phyloP scores from a whole-genome alignment of 805 yeast species.

The Kodamaea neixiangensis region DNA sequence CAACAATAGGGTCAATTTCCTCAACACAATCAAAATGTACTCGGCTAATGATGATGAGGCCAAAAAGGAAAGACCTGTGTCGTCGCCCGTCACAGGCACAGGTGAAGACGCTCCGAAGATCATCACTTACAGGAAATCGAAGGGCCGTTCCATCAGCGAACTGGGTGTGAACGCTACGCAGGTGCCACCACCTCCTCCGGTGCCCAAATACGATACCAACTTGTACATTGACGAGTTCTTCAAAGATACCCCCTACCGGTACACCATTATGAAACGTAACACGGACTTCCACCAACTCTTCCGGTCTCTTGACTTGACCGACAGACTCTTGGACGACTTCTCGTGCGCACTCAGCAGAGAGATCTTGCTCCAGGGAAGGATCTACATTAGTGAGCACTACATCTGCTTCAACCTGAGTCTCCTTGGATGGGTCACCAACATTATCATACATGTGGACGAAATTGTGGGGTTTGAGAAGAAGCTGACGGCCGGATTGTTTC shows the following conservation, averaged over 20 bases:
- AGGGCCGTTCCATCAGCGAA: constrained; percentile 32
- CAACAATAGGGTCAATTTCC: constrained; percentile 9
- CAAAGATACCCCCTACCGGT: constrained; percentile 59
- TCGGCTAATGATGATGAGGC: constrained; percentile 6
- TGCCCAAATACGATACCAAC: constrained; percentile 36
- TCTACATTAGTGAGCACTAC: constrained; percentile 57
- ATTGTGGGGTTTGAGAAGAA: constrained; percentile 65
- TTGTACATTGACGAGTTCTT: constrained; percentile 60
- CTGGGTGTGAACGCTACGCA: constrained; percentile 14
- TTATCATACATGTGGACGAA: constrained; percentile 59
- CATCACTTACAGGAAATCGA: constrained; percentile 39
- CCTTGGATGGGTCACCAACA: constrained; percentile 64
- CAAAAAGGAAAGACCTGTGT: constrained; percentile 1
- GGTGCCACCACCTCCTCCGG: constrained; percentile 7
- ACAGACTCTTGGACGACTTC: constrained; percentile 59
- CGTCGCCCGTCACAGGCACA: constrained; percentile 1
- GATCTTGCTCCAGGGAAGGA: constrained; percentile 64
- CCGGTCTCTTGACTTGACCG: constrained; percentile 51
- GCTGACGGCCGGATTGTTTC: constrained; percentile 66
- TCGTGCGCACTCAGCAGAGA: constrained; percentile 69
- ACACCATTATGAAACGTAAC: constrained; percentile 62
- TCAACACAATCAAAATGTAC: constrained; percentile 12
- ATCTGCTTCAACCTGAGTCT: constrained; percentile 68
- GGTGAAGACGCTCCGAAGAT: constrained; percentile 35
- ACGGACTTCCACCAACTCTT: constrained; percentile 62